These are phyloP conservation scores for Clonostachys sp. DNA, from an alignment of 2,329 filamentous ascomycete species.

Conservation along the genomic window DNA sequence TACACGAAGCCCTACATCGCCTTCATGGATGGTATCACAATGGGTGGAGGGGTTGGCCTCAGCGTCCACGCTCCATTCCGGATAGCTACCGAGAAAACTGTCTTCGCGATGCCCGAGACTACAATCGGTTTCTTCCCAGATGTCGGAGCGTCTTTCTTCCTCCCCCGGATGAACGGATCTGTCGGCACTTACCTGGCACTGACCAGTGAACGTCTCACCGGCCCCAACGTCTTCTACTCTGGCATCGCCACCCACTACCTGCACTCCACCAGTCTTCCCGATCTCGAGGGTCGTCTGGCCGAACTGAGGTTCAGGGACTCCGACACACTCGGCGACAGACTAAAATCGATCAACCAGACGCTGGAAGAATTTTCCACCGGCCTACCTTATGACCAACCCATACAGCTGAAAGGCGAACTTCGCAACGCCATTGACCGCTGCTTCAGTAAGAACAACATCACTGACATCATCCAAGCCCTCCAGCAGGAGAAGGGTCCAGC, in stretches of 20 bases:
- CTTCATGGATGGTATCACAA: conserved; percentile 96
- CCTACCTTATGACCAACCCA: conserved; percentile 69
- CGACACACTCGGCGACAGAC: conserved; percentile 55
- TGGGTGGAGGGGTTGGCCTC: conserved; percentile 94
- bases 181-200: conserved; percentile 90
- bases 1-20: conserved; percentile 91
- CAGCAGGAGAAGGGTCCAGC: conserved; percentile 45
- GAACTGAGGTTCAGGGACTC: conserved; percentile 87
- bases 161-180: conserved; percentile 81
- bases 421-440: conserved; percentile 82
- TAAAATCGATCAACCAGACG: conserved; percentile 74
- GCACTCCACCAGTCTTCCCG: conserved; percentile 80
- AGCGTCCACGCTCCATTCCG: conserved; percentile 93
- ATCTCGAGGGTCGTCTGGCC: conserved; percentile 77
- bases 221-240: conserved; percentile 82
- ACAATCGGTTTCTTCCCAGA: conserved; percentile 99
- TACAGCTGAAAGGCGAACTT: conserved; percentile 62
- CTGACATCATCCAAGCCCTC: conserved; percentile 67
- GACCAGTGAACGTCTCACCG: conserved; percentile 78
- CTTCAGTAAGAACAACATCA: conserved; percentile 64
- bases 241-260: conserved; percentile 95
- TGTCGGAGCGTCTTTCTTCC: conserved; percentile 93
- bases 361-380: conserved; percentile 90
- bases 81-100: conserved; percentile 90
- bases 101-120: conserved; percentile 98